Conservation (phyloP, 2,329 filamentous ascomycete genomes). For the Neofusicoccum kwambonambiense region DNA sequence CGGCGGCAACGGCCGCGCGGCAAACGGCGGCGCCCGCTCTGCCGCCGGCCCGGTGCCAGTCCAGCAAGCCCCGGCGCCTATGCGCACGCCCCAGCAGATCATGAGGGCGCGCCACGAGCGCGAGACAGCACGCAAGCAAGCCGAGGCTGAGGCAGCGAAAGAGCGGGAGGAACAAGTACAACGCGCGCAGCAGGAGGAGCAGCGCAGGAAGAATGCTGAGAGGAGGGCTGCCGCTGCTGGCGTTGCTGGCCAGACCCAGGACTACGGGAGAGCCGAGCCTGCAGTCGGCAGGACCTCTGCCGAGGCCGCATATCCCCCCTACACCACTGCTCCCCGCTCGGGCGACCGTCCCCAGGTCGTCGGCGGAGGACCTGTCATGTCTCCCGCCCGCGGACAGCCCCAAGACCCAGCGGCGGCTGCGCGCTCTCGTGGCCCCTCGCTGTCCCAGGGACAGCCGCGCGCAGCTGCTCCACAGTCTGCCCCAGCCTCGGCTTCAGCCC, state of each 20-base stretch:
- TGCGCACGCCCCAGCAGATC: conserved; percentile 83
- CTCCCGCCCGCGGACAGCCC: conserved; percentile 1
- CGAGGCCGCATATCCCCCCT: background rate
- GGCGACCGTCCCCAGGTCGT: background rate
- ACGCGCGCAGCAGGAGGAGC: conserved; percentile 54
- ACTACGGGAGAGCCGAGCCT: conserved; percentile 3
- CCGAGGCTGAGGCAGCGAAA: conserved; percentile 62
- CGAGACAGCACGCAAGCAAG: conserved; percentile 64
- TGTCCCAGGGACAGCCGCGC: conserved; percentile 37
- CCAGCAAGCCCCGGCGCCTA: conserved; percentile 54
- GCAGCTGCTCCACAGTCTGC: conserved; percentile 28
- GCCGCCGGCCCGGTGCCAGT: conserved; percentile 55
- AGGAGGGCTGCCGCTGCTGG: conserved; percentile 58
- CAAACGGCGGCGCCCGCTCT: conserved; percentile 57
- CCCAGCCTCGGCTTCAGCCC: conserved; percentile 21
- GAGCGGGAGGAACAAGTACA: conserved; percentile 47
- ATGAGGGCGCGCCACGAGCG: conserved; percentile 83
- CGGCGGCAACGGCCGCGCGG: conserved; percentile 56
- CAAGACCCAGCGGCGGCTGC: conserved; percentile 5
- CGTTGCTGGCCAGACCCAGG: conserved; percentile 42
- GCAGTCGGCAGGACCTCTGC: conserved; percentile 6
- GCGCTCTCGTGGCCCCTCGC: conserved; percentile 19
- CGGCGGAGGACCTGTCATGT: conserved; percentile 11
- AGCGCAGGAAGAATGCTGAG: conserved; percentile 55
- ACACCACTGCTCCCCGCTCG: conserved; percentile 3